A percentile compares a stretch with the other conserved stretches of the same genome.
Conservation (phyloP, 2,329 filamentous ascomycete species). For the Trichoderma sp. region DNA sequence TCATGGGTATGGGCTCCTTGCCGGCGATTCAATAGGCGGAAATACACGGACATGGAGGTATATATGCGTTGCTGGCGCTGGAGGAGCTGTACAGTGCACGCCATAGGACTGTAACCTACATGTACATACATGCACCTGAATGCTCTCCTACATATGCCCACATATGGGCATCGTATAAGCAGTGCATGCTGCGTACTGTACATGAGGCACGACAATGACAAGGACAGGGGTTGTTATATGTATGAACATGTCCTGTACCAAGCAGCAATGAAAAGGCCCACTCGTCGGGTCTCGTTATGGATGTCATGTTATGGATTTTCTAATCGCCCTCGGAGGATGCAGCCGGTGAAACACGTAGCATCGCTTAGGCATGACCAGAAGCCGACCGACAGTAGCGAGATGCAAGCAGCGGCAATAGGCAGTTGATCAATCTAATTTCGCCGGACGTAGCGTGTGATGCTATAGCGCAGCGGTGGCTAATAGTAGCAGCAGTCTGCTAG, state of each 20-base stretch:
- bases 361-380: conserved; percentile 3
- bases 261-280: background rate
- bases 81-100: background rate
- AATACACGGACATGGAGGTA: background rate
- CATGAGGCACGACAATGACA: background rate
- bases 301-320: background rate
- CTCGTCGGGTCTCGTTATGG: background rate
- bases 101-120: background rate
- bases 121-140: background rate
- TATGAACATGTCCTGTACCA: background rate
- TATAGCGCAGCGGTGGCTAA: background rate
- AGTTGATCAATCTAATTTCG: conserved; percentile 11
- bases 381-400: background rate
- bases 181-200: background rate
- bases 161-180: background rate
- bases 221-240: background rate
- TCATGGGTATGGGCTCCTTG: too few relatives aligned
- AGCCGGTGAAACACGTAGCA: conserved; percentile 24
- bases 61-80: background rate
- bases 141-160: too few relatives aligned
- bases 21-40: background rate
- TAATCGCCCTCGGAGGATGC: background rate
- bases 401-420: conserved; percentile 14
- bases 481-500: background rate
- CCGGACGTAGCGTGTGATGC: background rate